Percentiles rank a stretch among this genome's conserved stretches.
Conservation (phyloP, 2,329 filamentous ascomycete species). For the Blastomyces percursus region DNA sequence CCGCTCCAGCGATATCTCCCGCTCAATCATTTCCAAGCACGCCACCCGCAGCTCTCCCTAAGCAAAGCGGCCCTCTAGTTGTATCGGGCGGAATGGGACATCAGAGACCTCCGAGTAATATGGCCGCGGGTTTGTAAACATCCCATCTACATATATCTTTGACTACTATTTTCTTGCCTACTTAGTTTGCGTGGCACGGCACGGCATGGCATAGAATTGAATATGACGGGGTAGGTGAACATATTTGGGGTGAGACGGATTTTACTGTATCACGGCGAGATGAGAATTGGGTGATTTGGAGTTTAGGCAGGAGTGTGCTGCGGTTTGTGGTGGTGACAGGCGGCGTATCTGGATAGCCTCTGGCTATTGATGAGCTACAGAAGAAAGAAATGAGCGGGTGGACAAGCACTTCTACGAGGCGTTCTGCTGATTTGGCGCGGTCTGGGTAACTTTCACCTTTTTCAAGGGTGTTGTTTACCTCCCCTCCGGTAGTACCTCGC, state of each 20-base stretch:
- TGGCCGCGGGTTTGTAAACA: constrained; percentile 1
- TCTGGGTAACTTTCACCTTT: background rate
- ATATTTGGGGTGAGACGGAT: background rate
- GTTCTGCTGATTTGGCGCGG: background rate
- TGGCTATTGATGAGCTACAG: constrained; percentile 9
- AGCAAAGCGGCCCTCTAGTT: constrained; percentile 21
- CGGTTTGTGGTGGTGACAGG: background rate
- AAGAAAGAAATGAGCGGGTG: background rate
- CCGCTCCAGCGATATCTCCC: constrained; percentile 10
- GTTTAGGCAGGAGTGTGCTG: background rate
- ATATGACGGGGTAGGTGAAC: background rate
- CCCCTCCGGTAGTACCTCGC: background rate
- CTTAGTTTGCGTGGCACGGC: background rate
- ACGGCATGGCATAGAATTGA: background rate
- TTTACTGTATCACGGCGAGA: background rate
- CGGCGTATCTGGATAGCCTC: constrained; percentile 15
- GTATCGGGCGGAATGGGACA: constrained; percentile 11
- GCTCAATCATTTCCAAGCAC: constrained; percentile 16
- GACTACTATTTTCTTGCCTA: background rate
- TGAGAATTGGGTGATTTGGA: background rate
- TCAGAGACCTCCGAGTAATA: background rate
- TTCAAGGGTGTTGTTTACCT: background rate
- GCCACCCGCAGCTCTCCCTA: constrained; percentile 14
- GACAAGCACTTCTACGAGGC: background rate
- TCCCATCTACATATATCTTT: background rate